Percentiles rank a stretch among this genome's conserved stretches.
phyloP scores from a whole-genome alignment of 352 stramenopile genomes.

The Globisporangium barbulae region DNA sequence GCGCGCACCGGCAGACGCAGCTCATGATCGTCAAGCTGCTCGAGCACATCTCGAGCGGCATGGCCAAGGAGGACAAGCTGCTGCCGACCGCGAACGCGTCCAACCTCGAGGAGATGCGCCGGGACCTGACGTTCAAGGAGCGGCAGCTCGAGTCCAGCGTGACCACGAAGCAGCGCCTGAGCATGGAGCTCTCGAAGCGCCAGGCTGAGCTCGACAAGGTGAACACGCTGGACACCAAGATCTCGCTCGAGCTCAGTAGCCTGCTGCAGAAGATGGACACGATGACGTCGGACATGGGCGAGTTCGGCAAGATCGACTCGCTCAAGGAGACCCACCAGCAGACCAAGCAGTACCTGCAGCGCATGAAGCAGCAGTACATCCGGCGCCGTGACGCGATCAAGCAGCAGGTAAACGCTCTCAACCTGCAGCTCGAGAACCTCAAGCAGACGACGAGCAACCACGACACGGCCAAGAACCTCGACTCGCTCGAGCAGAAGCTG shows the following conservation, averaged over 20 bases:
- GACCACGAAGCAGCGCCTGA: constrained; percentile 84
- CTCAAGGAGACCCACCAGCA: constrained; percentile 75
- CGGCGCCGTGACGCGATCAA: constrained; percentile 81
- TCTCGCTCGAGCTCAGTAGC: constrained; percentile 77
- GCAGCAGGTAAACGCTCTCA: constrained; percentile 70
- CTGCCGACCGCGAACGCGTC: constrained; percentile 47
- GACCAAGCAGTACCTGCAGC: constrained; percentile 75
- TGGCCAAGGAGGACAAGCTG: constrained; percentile 77
- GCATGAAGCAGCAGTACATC: constrained; percentile 83
- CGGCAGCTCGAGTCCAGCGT: constrained; percentile 89
- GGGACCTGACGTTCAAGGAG: constrained; percentile 90
- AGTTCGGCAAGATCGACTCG: constrained; percentile 87
- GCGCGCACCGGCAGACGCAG: constrained; percentile 53
- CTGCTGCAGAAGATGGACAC: constrained; percentile 84
- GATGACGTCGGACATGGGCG: constrained; percentile 85
- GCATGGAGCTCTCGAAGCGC: constrained; percentile 84
- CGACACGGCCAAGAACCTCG: constrained; percentile 76
- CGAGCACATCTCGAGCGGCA: constrained; percentile 84
- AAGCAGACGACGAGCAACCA: constrained; percentile 71
- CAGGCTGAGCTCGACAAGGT: constrained; percentile 90
- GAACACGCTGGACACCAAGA: constrained; percentile 88
- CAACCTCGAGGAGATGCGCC: constrained; percentile 85
- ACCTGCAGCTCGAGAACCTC: constrained; percentile 65
- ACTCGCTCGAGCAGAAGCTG: constrained; percentile 88
- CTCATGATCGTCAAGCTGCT: constrained; percentile 87